phyloP scores from a whole-genome alignment of 2,329 filamentous ascomycete genomes.

The Pseudogymnoascus sp. region DNA sequence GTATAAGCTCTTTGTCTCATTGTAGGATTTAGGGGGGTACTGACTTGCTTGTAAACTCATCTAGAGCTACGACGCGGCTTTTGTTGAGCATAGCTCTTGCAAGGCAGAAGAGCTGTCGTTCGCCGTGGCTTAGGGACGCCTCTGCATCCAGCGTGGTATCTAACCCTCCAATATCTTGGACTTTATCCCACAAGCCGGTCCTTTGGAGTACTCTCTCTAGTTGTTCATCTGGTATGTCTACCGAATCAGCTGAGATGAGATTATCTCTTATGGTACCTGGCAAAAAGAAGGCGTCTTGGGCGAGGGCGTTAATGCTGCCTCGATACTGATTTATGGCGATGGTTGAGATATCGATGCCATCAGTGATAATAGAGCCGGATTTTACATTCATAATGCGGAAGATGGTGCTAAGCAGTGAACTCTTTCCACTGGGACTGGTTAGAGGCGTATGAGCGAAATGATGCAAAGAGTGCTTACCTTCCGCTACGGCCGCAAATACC shows the following conservation, averaged over 20 bases:
- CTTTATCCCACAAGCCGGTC: slow-evolving; percentile 16
- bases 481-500: slow-evolving; percentile 48
- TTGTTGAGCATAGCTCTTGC: slow-evolving; percentile 48
- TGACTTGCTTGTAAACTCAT: slow-evolving; percentile 13
- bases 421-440: slow-evolving; percentile 34
- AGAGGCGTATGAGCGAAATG: neutral
- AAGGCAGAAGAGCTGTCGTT: slow-evolving; percentile 58
- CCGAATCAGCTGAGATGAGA: neutral
- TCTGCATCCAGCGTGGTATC: slow-evolving; percentile 37
- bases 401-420: slow-evolving; percentile 37
- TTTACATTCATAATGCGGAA: slow-evolving; percentile 41
- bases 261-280: slow-evolving; percentile 29
- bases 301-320: slow-evolving; percentile 34
- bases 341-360: slow-evolving; percentile 35
- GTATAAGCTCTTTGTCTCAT: neutral
- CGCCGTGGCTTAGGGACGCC: slow-evolving; percentile 37
- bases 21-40: neutral
- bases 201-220: neutral
- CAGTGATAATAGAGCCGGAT: slow-evolving; percentile 35
- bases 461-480: slow-evolving; percentile 13
- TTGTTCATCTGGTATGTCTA: neutral
- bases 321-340: slow-evolving; percentile 35
- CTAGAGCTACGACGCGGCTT: neutral
- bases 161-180: slow-evolving; percentile 19
- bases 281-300: slow-evolving; percentile 38